Conservation (phyloP, 257 asterid species). For the Salvia hispanica region DNA sequence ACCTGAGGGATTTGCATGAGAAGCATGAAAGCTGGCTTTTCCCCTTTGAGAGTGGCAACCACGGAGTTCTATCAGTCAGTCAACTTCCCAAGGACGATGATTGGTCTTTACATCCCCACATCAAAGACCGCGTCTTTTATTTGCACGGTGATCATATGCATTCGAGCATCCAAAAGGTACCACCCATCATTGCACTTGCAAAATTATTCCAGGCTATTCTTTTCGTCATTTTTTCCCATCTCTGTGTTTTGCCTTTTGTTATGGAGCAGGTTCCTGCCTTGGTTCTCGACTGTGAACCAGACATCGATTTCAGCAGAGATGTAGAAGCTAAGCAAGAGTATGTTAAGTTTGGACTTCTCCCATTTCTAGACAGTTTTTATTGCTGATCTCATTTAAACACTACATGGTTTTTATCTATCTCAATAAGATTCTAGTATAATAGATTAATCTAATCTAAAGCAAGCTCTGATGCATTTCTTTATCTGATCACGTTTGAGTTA, state of each 20-base stretch:
- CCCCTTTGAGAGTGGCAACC: slow-evolving; percentile 79
- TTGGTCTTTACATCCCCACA: slow-evolving; percentile 65
- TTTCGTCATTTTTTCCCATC: background rate
- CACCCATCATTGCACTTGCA: slow-evolving; percentile 7
- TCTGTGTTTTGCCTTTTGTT: slow-evolving; percentile 15
- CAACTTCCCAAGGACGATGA: slow-evolving; percentile 58
- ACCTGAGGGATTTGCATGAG: slow-evolving; percentile 78
- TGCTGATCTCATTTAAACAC: too few species aligned
- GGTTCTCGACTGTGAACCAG: slow-evolving; percentile 96
- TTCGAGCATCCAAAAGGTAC: slow-evolving; percentile 91
- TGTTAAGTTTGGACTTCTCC: slow-evolving; percentile 35
- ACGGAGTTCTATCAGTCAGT: slow-evolving; percentile 74
- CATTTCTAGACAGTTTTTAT: slow-evolving; percentile 1
- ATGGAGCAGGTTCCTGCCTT: slow-evolving; percentile 82
- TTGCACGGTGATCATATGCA: slow-evolving; percentile 93
- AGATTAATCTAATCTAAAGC: background rate
- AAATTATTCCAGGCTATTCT: background rate
- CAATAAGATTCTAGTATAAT: background rate
- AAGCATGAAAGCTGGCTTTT: slow-evolving; percentile 99
- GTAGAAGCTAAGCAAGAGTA: slow-evolving; percentile 87
- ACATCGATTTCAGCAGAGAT: slow-evolving; percentile 65
- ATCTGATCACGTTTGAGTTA: background rate
- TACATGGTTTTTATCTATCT: too few species aligned
- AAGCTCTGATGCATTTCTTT: background rate
- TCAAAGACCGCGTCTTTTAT: slow-evolving; percentile 77